Conservation (phyloP, 2,329 filamentous ascomycete genomes). For the Sarocladium oryzae region DNA sequence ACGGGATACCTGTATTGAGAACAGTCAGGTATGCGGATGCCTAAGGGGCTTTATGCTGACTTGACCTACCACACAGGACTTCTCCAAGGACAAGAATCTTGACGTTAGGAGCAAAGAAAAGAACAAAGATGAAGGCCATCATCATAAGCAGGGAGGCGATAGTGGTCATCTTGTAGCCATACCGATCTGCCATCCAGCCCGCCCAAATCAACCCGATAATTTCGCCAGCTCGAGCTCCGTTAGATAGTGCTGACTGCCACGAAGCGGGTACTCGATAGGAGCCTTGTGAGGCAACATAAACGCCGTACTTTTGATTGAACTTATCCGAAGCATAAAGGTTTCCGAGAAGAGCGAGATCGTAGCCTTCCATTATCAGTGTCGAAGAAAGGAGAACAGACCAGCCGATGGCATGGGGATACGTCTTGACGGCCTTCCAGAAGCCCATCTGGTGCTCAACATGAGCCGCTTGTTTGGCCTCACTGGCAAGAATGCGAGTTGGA, state of each 20-base stretch:
- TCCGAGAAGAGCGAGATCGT: slow-evolving; percentile 43
- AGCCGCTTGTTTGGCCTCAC: slow-evolving; percentile 34
- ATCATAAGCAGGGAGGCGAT: slow-evolving; percentile 38
- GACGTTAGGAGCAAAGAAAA: slow-evolving; percentile 45
- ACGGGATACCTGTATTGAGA: slow-evolving; percentile 37
- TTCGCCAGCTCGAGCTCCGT: slow-evolving; percentile 46
- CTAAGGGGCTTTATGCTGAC: neutral
- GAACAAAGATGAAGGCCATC: slow-evolving; percentile 45
- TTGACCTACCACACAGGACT: slow-evolving; percentile 31
- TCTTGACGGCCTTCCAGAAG: slow-evolving; percentile 31
- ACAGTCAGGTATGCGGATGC: neutral
- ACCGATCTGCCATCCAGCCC: slow-evolving; percentile 45
- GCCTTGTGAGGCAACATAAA: slow-evolving; percentile 22
- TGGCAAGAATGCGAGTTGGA: slow-evolving; percentile 19
- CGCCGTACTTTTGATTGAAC: slow-evolving; percentile 41
- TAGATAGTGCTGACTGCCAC: slow-evolving; percentile 52
- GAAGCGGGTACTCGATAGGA: slow-evolving; percentile 43
- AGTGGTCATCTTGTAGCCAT: slow-evolving; percentile 44
- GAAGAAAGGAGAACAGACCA: slow-evolving; percentile 40
- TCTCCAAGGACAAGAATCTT: slow-evolving; percentile 41
- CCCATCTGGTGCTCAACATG: slow-evolving; percentile 35
- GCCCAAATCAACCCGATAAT: slow-evolving; percentile 49
- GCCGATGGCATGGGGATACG: slow-evolving; percentile 40
- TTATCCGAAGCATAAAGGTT: slow-evolving; percentile 41
- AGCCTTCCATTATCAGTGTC: slow-evolving; percentile 41